Percentiles rank a stretch among this genome's conserved stretches.
Conservation (phyloP, 305 asterid genomes). For the Rubia tinctorum region DNA sequence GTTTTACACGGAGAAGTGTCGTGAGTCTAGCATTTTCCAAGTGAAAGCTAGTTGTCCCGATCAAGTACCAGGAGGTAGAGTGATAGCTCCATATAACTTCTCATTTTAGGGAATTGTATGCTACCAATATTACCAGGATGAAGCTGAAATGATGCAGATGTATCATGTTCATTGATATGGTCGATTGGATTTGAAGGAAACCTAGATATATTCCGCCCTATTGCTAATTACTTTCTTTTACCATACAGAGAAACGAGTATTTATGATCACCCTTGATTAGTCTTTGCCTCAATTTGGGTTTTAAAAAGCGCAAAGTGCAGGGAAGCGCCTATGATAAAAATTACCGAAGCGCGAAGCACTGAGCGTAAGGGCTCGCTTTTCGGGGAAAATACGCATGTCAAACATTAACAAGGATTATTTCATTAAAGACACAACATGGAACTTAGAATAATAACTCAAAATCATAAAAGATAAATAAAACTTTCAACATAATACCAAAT, state of each 20-base stretch:
- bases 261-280: neutral
- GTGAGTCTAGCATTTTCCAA: neutral
- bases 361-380: too few species aligned
- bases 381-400: too few species aligned
- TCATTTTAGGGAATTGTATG: neutral
- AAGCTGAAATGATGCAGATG: neutral
- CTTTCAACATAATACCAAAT: too few species aligned
- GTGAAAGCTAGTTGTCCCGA: neutral
- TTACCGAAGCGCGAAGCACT: too few species aligned
- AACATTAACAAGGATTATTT: too few species aligned
- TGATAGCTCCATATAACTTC: neutral
- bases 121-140: neutral
- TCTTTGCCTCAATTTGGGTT: neutral
- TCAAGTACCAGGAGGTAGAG: neutral
- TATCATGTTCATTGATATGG: neutral
- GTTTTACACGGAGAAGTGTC: neutral
- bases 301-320: too few species aligned
- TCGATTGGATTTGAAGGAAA: neutral
- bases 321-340: too few species aligned
- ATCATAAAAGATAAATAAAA: too few species aligned
- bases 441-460: too few species aligned
- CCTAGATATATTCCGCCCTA: neutral
- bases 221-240: neutral
- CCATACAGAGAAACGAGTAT: neutral
- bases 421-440: too few species aligned